A percentile compares a stretch with the other conserved stretches of the same genome.
These are phyloP conservation scores for Ramalina intermedia DNA, from an alignment of 495 filamentous ascomycete genomes.

Conservation along the genomic window DNA sequence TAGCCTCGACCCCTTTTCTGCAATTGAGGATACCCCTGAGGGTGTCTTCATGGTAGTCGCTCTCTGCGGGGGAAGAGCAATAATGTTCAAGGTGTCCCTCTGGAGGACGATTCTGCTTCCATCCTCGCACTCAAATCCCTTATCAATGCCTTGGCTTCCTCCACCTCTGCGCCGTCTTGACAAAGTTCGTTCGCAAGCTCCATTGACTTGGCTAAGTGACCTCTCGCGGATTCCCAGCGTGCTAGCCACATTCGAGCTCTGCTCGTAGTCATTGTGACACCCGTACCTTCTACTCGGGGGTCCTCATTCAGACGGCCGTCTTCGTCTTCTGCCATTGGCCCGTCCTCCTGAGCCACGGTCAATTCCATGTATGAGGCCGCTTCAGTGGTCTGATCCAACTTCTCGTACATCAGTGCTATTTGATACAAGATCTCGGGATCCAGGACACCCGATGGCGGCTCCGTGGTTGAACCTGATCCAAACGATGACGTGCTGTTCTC, in stretches of 20 bases:
- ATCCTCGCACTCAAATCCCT: slow-evolving; percentile 74
- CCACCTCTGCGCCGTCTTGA: slow-evolving; percentile 92
- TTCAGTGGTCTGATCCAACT: slow-evolving; percentile 57
- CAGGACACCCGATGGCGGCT: slow-evolving; percentile 39
- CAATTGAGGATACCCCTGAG: too few relatives aligned
- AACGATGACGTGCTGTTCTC: slow-evolving; percentile 30
- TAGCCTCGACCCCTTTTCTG: too few relatives aligned
- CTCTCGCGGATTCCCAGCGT: slow-evolving; percentile 56
- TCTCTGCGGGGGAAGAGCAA: too few relatives aligned
- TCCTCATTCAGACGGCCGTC: slow-evolving; percentile 25
- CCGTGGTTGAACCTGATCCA: slow-evolving; percentile 14
- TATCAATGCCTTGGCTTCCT: slow-evolving; percentile 93
- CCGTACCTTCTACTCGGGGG: slow-evolving; percentile 41
- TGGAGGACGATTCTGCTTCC: slow-evolving; percentile 29
- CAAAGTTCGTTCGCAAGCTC: slow-evolving; percentile 80
- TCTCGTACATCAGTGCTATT: slow-evolving; percentile 81
- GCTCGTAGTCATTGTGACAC: slow-evolving; percentile 76
- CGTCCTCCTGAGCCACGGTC: slow-evolving; percentile 67
- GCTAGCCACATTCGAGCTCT: slow-evolving; percentile 93
- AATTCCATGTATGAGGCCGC: slow-evolving; percentile 90
- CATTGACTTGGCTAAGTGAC: slow-evolving; percentile 60
- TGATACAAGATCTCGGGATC: slow-evolving; percentile 84
- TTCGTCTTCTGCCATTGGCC: slow-evolving; percentile 32
- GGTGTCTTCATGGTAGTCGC: too few relatives aligned
- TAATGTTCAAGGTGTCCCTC: slow-evolving; percentile 5